phyloP scores from a whole-genome alignment of 768 basidiomycete genomes.

The Royoungia palumana region DNA sequence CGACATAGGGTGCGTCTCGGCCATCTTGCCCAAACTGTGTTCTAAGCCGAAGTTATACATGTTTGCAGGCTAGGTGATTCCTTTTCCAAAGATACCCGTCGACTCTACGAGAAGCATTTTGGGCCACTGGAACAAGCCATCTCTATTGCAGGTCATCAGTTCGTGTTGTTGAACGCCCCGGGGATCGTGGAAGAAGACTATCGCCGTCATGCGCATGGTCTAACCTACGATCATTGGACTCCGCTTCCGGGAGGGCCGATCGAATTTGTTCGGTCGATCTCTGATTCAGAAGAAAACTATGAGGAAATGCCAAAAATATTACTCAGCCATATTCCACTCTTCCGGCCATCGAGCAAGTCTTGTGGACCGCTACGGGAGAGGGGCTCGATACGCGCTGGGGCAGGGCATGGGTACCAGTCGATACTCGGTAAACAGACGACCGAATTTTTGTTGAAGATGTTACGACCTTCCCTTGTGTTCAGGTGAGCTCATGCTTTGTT shows the following conservation, averaged over 20 bases:
- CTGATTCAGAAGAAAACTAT: constrained; percentile 31
- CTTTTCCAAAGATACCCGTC: constrained; percentile 52
- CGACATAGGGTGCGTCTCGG: constrained; percentile 58
- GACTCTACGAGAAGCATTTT: constrained; percentile 58
- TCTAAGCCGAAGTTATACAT: not conserved
- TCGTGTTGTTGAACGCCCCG: constrained; percentile 72
- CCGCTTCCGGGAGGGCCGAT: constrained; percentile 53
- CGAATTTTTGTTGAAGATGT: constrained; percentile 59
- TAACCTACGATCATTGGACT: constrained; percentile 53
- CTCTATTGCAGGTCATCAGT: constrained; percentile 62
- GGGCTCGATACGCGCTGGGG: constrained; percentile 68
- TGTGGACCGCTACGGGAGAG: constrained; percentile 79
- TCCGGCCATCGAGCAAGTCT: constrained; percentile 63
- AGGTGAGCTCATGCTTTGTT: constrained; percentile 46
- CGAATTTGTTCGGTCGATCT: constrained; percentile 51
- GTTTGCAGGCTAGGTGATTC: constrained; percentile 51
- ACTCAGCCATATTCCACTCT: constrained; percentile 84
- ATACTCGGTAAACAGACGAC: constrained; percentile 80
- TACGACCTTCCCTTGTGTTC: constrained; percentile 69
- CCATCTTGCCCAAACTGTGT: not conserved
- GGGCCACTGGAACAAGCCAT: constrained; percentile 66
- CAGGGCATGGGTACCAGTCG: constrained; percentile 79
- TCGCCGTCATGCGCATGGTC: constrained; percentile 48
- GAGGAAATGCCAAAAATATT: constrained; percentile 45
- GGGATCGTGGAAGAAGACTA: constrained; percentile 85